Conservation (phyloP, 768 basidiomycete genomes). For the Lanmaoa rubissima region DNA sequence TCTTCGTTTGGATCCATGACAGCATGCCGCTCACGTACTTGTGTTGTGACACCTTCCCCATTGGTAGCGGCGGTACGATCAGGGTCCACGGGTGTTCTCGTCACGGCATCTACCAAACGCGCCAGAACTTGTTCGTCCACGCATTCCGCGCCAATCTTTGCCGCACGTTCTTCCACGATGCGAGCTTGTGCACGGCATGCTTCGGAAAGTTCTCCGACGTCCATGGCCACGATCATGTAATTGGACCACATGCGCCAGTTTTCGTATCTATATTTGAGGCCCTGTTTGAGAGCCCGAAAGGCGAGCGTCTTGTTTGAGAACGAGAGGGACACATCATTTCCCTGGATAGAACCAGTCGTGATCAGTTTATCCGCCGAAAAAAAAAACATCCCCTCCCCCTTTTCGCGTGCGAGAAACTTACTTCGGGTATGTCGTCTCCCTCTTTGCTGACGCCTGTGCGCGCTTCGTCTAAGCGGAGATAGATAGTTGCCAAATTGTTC, state of each 20-base stretch:
- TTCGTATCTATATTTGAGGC: conserved; percentile 78
- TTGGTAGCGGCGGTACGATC: conserved; percentile 21
- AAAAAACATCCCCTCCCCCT: background rate
- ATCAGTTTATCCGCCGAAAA: conserved; percentile 10
- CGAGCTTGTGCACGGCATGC: conserved; percentile 80
- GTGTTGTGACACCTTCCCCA: conserved; percentile 10
- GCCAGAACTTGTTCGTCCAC: conserved; percentile 90
- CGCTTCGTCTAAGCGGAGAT: conserved; percentile 72
- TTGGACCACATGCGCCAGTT: conserved; percentile 99
- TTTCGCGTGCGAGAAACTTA: conserved; percentile 2
- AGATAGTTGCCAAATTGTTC: conserved; percentile 95
- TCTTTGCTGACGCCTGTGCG: conserved; percentile 32
- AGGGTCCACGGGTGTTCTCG: conserved; percentile 45
- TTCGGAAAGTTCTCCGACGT: conserved; percentile 90
- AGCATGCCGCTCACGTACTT: conserved; percentile 9
- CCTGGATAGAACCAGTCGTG: conserved; percentile 23
- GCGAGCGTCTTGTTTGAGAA: conserved; percentile 83
- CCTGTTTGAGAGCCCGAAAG: conserved; percentile 89
- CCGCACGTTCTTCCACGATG: conserved; percentile 59
- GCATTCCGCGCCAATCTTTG: conserved; percentile 46
- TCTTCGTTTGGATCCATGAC: conserved; percentile 58
- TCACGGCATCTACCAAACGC: conserved; percentile 84
- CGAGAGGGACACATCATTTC: conserved; percentile 35
- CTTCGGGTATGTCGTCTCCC: conserved; percentile 24
- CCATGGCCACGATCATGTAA: conserved; percentile 91